phyloP scores from a whole-genome alignment of 805 yeast genomes.

The Saturnispora besseyi region DNA sequence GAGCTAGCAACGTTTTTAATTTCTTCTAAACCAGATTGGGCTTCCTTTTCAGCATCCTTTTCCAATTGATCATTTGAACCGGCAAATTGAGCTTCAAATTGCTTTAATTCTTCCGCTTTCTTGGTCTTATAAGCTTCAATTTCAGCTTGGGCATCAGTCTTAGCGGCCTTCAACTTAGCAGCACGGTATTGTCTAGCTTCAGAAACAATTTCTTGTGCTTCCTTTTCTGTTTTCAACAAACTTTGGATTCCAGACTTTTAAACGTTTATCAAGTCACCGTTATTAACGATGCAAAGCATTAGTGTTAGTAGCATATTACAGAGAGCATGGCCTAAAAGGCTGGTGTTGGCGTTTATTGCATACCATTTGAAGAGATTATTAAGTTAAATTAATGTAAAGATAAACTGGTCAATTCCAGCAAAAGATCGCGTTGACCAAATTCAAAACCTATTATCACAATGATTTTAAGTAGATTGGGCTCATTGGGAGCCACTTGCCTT shows the following conservation, averaged over 20 bases:
- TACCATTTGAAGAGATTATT: neutral
- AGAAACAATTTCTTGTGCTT: constrained; percentile 92
- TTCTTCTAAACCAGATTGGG: constrained; percentile 57
- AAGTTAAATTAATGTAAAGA: neutral
- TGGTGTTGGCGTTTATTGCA: neutral
- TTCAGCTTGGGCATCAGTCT: constrained; percentile 84
- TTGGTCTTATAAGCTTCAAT: constrained; percentile 75
- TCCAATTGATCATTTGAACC: constrained; percentile 72
- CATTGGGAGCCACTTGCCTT: constrained; percentile 13
- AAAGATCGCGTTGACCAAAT: constrained; percentile 6
- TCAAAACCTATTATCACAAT: neutral
- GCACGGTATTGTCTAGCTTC: constrained; percentile 89
- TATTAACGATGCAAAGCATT: neutral
- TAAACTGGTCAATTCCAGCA: neutral
- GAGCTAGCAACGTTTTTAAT: constrained; percentile 55
- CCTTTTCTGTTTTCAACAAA: constrained; percentile 79
- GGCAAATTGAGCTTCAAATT: constrained; percentile 61
- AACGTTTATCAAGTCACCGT: neutral
- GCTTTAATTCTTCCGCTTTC: constrained; percentile 75
- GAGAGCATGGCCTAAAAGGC: no score
- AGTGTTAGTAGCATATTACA: neutral
- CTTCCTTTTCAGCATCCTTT: constrained; percentile 66
- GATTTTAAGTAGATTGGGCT: constrained; percentile 9
- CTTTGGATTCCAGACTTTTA: constrained; percentile 56
- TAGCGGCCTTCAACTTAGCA: constrained; percentile 85